Percentiles rank a stretch among this genome's conserved stretches.
These are phyloP conservation scores for Amphibolis antarctica DNA, from an alignment of 106 monocot species.

Conservation along the genomic window DNA sequence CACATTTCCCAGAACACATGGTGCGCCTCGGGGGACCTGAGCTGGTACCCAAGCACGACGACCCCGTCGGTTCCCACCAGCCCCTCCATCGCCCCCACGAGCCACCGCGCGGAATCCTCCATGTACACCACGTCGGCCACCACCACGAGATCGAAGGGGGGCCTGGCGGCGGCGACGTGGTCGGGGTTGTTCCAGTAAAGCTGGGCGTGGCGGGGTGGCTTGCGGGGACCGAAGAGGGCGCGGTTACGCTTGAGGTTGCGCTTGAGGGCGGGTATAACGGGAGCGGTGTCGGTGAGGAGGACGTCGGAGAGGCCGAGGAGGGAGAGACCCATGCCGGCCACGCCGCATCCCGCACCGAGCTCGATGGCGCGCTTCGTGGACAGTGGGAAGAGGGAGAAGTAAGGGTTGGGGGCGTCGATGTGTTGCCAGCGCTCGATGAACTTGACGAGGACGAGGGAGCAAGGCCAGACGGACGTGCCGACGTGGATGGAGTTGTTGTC, in stretches of 20 bases:
- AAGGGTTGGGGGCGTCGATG: conserved; percentile 30
- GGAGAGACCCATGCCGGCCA: conserved; percentile 58
- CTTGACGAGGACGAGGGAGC: conserved; percentile 95
- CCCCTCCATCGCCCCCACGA: conserved; percentile 68
- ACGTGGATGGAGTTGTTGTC: conserved; percentile 90
- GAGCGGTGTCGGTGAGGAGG: conserved; percentile 84
- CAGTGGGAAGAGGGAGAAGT: conserved; percentile 37
- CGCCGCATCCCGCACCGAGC: conserved; percentile 83
- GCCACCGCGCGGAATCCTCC: conserved; percentile 62
- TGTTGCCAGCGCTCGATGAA: conserved; percentile 58
- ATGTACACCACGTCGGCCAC: conserved; percentile 96
- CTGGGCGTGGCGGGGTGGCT: conserved; percentile 39
- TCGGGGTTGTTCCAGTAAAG: conserved; percentile 70
- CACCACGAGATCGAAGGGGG: conserved; percentile 71
- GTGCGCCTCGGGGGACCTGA: conserved; percentile 76
- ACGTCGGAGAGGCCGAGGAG: conserved; percentile 59
- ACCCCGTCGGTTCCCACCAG: conserved; percentile 47
- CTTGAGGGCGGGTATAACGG: conserved; percentile 87
- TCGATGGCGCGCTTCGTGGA: conserved; percentile 65
- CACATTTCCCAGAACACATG: conserved; percentile 65
- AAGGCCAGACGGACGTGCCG: conserved; percentile 94
- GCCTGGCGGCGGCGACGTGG: conserved; percentile 37
- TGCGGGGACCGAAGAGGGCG: conserved; percentile 21
- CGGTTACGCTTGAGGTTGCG: conserved; percentile 86
- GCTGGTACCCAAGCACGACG: conserved; percentile 81